These are phyloP conservation scores for Podochytrium sp. DNA, from an alignment of 192 early-diverging fungal species.

Conservation along the genomic window DNA sequence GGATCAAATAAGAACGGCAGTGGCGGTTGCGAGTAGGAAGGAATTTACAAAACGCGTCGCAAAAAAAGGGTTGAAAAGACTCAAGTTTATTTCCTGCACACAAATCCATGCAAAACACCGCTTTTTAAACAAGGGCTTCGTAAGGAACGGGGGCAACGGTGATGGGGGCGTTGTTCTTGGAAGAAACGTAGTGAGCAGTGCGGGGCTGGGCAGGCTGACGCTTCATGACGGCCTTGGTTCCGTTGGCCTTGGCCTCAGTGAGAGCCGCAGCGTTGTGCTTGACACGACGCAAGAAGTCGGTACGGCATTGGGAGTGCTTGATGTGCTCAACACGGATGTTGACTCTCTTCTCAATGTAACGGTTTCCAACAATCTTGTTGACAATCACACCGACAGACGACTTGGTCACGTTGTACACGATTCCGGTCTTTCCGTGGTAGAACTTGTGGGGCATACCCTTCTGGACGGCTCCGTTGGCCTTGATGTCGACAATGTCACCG, in stretches of 20 bases:
- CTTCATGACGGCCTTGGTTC: constrained; percentile 81
- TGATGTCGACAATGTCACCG: constrained; percentile 99
- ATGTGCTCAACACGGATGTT: constrained; percentile 99
- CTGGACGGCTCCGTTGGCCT: constrained; percentile 98
- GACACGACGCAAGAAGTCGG: constrained; percentile 96
- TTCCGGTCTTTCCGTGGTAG: constrained; percentile 99
- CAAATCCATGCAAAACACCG: not conserved
- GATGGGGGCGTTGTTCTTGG: constrained; percentile 85
- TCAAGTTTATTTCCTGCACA: too few species aligned
- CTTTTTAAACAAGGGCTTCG: constrained; percentile 74
- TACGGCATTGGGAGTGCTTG: constrained; percentile 99
- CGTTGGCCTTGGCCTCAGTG: constrained; percentile 82
- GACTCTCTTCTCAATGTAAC: constrained; percentile 98
- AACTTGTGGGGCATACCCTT: constrained; percentile 99
- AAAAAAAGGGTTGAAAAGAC: too few species aligned
- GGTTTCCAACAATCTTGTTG: constrained; percentile 98
- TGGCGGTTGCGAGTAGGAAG: too few species aligned
- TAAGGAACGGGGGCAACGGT: constrained; percentile 96
- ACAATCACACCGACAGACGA: constrained; percentile 96
- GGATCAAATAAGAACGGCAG: too few species aligned
- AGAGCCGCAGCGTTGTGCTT: constrained; percentile 89
- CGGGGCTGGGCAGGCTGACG: constrained; percentile 89
- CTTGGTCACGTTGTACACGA: constrained; percentile 99
- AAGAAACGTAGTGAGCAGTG: constrained; percentile 84
- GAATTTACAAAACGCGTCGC: too few species aligned